Evolutionary conservation across 1,284 basidiomycete genomes (phyloP), one percentile per base, ranked within the genome.

Genomic region (Clitocybe nebularis): DNA sequence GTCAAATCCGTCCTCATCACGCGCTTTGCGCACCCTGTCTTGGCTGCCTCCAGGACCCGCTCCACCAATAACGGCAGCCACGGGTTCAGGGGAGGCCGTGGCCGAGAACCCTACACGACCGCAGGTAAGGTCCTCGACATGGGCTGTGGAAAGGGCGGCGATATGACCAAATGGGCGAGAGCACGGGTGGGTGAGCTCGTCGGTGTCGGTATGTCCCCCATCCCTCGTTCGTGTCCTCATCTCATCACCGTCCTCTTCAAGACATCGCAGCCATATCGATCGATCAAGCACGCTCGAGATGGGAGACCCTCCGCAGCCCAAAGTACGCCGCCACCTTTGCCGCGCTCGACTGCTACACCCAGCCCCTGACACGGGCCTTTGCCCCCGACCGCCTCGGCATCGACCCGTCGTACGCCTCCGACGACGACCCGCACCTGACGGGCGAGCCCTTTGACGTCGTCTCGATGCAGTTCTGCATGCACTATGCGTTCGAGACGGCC

Each of bases 391-490:
- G 77, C 50, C 68, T 74, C 47, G 75, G 59, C 13, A 40, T 46
- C 35, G 53, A 55, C 44, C 39, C 49, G 14, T 47, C 48, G 4
- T 55, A 55, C 34, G 38, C 41, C 13, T 33, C 50, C 21, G 35
- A 47, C 7, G 25, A 32, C 16, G 46, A 45, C 14, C 16, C 30
- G 6, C 42, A 35, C 6, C 25, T 52, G 5, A 49, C 45, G 9
- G 53, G 53, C 3, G 64, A 71, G 22, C 82, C 79, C 8, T 97
- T 97, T 60, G 94, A 98, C 61, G 91, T 91, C 38, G 92, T 99
- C 14, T 89, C 91, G 1, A 88, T 98, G 86, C 96, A 99, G 61
- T 99, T 99, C 64, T 99, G 95, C 67, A 96, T 99, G 91, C 96
- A 99, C 64, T 99, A 99, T 59, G 96, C 95, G 5, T 99, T 98